phyloP scores from a whole-genome alignment of 1,139 yeast species.

The Pichia sorboxylosa region DNA sequence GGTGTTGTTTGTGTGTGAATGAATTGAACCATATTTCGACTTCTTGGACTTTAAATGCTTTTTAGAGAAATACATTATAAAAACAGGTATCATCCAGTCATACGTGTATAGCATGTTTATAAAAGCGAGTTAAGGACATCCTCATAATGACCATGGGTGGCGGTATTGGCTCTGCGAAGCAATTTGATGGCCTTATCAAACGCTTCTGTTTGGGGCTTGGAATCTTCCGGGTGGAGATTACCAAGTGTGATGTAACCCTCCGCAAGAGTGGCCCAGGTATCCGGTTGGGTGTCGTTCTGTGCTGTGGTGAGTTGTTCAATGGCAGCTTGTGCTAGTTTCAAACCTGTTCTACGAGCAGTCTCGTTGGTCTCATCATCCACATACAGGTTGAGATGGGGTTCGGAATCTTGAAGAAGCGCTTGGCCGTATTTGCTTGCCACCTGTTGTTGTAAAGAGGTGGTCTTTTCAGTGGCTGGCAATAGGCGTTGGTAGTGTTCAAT shows the following conservation, averaged over 20 bases:
- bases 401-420: constrained; percentile 51
- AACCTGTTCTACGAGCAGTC: constrained; percentile 40
- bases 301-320: constrained; percentile 45
- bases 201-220: constrained; percentile 49
- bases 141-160: constrained; percentile 62
- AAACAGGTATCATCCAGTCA: no score
- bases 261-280: constrained; percentile 70
- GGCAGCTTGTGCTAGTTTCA: constrained; percentile 42
- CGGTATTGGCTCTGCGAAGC: constrained; percentile 56
- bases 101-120: no score
- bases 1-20: no score
- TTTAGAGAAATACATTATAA: not conserved
- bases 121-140: constrained; percentile 47
- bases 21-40: no score
- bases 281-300: constrained; percentile 64
- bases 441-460: constrained; percentile 8
- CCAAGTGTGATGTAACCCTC: constrained; percentile 78
- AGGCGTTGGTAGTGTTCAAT: constrained; percentile 32
- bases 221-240: constrained; percentile 54
- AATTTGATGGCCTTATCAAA: constrained; percentile 59
- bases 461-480: constrained; percentile 20
- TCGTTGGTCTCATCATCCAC: constrained; percentile 33
- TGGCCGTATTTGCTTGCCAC: constrained; percentile 43
- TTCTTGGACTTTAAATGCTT: no score
- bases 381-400: constrained; percentile 44